Conservation (phyloP, 139 green algal genomes). For the Axilococcus clingmanii region DNA sequence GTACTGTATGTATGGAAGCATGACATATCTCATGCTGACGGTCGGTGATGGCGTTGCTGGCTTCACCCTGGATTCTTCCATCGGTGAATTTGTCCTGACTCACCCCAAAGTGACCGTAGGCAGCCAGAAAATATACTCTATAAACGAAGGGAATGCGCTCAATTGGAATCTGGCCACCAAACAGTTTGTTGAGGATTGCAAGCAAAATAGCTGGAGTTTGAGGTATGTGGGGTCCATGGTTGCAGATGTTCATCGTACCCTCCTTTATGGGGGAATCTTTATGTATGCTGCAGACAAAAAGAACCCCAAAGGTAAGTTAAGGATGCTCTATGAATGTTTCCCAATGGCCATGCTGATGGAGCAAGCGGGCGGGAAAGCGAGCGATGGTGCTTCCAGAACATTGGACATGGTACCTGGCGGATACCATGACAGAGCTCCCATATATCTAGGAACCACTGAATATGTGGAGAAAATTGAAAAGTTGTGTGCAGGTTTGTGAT, state of each 20-base stretch:
- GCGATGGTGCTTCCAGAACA: constrained; percentile 21
- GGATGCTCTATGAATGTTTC: constrained; percentile 65
- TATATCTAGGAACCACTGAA: constrained; percentile 42
- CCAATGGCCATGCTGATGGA: constrained; percentile 59
- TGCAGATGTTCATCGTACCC: constrained; percentile 63
- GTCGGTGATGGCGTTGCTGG: constrained; percentile 28
- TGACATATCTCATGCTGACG: constrained; percentile 48
- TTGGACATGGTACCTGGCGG: constrained; percentile 36
- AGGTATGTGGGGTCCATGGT: constrained; percentile 70
- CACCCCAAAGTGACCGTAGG: constrained; percentile 34
- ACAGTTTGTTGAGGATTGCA: constrained; percentile 50
- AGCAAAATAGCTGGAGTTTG: constrained; percentile 35
- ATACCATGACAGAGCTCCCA: constrained; percentile 42
- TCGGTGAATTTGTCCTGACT: constrained; percentile 56
- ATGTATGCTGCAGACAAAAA: constrained; percentile 66
- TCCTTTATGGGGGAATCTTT: constrained; percentile 69
- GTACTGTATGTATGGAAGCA: constrained; percentile 64
- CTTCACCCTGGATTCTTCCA: constrained; percentile 56
- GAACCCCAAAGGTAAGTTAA: constrained; percentile 53
- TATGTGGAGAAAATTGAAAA: constrained; percentile 38
- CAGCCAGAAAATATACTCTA: constrained; percentile 40
- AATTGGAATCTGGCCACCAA: constrained; percentile 41
- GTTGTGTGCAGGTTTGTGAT: no score
- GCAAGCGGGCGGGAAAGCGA: constrained; percentile 39
- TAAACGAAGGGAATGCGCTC: constrained; percentile 56